Base-by-base conservation (phyloP, 2,329 filamentous ascomycete genomes). In the Xylaria sp. region DNA sequence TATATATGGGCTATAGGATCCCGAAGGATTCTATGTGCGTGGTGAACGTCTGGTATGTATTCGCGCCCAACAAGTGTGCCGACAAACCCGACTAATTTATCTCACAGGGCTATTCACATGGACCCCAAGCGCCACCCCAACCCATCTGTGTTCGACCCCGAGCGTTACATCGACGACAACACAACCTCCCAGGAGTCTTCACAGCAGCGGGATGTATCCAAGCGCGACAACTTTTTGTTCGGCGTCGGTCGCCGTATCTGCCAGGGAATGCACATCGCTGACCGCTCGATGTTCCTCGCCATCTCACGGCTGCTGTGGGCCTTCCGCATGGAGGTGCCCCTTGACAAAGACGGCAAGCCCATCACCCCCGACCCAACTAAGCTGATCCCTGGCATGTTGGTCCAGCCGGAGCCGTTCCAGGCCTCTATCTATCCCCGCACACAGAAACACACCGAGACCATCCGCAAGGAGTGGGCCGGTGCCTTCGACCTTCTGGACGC, bases 271-370 rank as follows among this genome's bases (percentile, higher is more conserved):
- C 71, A 73, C 56, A 69, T 76, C 23, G 70, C 70, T 4, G 75
- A 76, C 43, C 57, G 69, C 9, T 75, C 73, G 49, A 69, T 79
- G 29, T 66, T 72, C 52, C 71, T 76, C 25, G 70, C 76, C 47
- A 75, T 80, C 31, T 75, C 81, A 3, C 75, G 80, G 3, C 74
- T 85, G 21, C 68, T 83, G 29, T 84, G 82, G 80, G 78, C 76
- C 0, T 83, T 81, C 65, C 60, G 49, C 37, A 62, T 64, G 58
- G 61, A 65, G 33, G 25, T 40, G 5, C 6, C 60, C 6, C 43
- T 55, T 11, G 65, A 58, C 38, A 10, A 13, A 3, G 43, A 43
- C 40, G 65, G 65, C 31, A 59, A 58, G 27, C 33, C 60, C 13
- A 23, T 67, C 49, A 25, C 25, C 1, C 54, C 52, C 15, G 47